Percentiles rank a stretch among this genome's conserved stretches.
Evolutionary conservation across 352 stramenopile genomes (phyloP).

Genomic region (Phytopythium boreale): DNA sequence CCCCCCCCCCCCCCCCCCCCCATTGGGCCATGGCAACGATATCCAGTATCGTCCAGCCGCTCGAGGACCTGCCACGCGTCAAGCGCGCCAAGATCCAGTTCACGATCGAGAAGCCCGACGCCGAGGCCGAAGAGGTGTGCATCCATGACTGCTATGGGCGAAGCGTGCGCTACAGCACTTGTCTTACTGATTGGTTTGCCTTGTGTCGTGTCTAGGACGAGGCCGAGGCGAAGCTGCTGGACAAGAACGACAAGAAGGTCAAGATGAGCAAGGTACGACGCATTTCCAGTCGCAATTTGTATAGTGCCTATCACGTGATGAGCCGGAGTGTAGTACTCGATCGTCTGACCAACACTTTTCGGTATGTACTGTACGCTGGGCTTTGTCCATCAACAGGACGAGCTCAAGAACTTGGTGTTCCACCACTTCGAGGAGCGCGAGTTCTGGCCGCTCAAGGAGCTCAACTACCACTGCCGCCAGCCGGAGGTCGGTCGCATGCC

Average conservation of each 20-base stretch:
- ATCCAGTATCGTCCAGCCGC: constrained; percentile 65
- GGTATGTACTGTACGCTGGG: neutral
- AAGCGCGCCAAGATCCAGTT: constrained; percentile 83
- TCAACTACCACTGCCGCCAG: constrained; percentile 86
- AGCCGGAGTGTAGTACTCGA: neutral
- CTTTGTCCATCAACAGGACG: constrained; percentile 40
- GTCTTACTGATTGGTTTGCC: neutral
- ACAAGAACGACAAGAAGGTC: constrained; percentile 84
- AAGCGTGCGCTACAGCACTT: neutral
- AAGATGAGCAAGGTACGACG: constrained; percentile 84
- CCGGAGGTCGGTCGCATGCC: constrained; percentile 52
- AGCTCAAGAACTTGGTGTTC: constrained; percentile 87
- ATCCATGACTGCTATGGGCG: neutral
- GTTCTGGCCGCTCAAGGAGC: constrained; percentile 86
- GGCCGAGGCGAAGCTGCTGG: constrained; percentile 48
- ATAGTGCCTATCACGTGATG: neutral
- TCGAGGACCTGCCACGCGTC: constrained; percentile 72
- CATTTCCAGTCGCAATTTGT: neutral
- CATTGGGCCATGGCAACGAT: neutral
- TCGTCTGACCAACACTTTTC: neutral
- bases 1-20: too few species aligned
- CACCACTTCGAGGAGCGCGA: constrained; percentile 87
- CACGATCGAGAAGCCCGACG: constrained; percentile 75
- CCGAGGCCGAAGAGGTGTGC: constrained; percentile 56
- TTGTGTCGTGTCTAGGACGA: constrained; percentile 29